A percentile compares a stretch with the other conserved stretches of the same genome.
phyloP scores from a whole-genome alignment of 2,329 filamentous ascomycete species.

The Scytalidium sp. region DNA sequence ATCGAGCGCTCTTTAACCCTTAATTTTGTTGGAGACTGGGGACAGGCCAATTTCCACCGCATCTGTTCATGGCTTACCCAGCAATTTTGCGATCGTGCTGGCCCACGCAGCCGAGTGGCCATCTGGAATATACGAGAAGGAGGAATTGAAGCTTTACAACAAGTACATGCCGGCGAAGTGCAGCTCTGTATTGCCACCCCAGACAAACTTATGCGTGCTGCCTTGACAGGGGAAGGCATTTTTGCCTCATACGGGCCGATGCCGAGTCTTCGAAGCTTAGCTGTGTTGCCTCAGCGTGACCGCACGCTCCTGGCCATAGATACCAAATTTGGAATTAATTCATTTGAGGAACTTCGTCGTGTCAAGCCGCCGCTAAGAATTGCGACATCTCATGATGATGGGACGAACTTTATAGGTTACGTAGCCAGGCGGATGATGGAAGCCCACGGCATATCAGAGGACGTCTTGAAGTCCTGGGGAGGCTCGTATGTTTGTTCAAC shows the following conservation, averaged over 20 bases:
- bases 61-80: slow-evolving; percentile 10
- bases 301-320: slow-evolving; percentile 8
- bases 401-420: slow-evolving; percentile 10
- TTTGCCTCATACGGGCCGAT: slow-evolving; percentile 5
- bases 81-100: slow-evolving; percentile 8
- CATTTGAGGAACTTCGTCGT: slow-evolving; percentile 5
- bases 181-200: slow-evolving; percentile 7
- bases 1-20: slow-evolving; percentile 7
- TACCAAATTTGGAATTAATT: slow-evolving; percentile 6
- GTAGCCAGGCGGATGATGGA: slow-evolving; percentile 7
- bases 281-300: slow-evolving; percentile 7
- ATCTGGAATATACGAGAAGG: slow-evolving; percentile 6
- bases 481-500: slow-evolving; percentile 4
- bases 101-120: slow-evolving; percentile 5
- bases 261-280: slow-evolving; percentile 7
- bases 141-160: slow-evolving; percentile 7
- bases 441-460: slow-evolving; percentile 5
- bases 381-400: slow-evolving; percentile 6
- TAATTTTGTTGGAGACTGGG: slow-evolving; percentile 7
- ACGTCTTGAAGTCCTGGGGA: slow-evolving; percentile 6
- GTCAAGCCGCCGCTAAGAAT: slow-evolving; percentile 7
- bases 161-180: slow-evolving; percentile 5
- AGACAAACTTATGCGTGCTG: slow-evolving; percentile 1
- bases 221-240: not conserved
- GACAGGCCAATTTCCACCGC: slow-evolving; percentile 9